These are phyloP conservation scores for Xenoacremonium recifei DNA, from an alignment of 2,329 filamentous ascomycete genomes.

Conservation along the genomic window DNA sequence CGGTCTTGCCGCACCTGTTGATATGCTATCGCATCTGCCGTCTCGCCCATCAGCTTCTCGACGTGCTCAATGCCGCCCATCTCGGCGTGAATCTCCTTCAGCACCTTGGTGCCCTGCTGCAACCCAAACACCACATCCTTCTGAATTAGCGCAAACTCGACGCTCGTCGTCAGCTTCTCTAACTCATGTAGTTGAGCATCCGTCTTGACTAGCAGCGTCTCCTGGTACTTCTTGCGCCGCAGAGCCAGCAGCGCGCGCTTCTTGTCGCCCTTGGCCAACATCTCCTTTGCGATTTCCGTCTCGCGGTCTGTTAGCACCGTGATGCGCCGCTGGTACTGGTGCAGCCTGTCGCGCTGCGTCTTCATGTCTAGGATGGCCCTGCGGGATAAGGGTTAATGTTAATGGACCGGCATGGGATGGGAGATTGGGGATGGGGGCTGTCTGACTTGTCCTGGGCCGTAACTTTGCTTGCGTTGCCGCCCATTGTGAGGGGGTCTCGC, in stretches of 20 bases:
- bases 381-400: too few species aligned
- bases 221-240: conserved; percentile 94
- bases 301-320: conserved; percentile 82
- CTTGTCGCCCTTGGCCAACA: conserved; percentile 78
- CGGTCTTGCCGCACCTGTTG: conserved; percentile 62
- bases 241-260: conserved; percentile 80
- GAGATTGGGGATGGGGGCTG: conserved; percentile 2
- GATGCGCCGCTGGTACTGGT: conserved; percentile 92
- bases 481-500: conserved; percentile 40
- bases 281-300: conserved; percentile 80
- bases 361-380: conserved; percentile 98
- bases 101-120: conserved; percentile 84
- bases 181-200: conserved; percentile 93
- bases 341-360: conserved; percentile 93
- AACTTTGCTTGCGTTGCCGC: conserved; percentile 55
- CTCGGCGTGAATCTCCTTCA: conserved; percentile 89
- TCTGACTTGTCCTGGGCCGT: conserved; percentile 81
- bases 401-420: background rate
- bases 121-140: conserved; percentile 94
- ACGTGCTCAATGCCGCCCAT: conserved; percentile 95
- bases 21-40: conserved; percentile 85
- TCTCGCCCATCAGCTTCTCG: conserved; percentile 93
- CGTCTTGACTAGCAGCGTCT: conserved; percentile 82
- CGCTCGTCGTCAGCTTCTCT: conserved; percentile 80
- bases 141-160: conserved; percentile 95